Evolutionary conservation across 2,329 filamentous ascomycete genomes (phyloP).

Genomic region (Karstenula rhodostoma): DNA sequence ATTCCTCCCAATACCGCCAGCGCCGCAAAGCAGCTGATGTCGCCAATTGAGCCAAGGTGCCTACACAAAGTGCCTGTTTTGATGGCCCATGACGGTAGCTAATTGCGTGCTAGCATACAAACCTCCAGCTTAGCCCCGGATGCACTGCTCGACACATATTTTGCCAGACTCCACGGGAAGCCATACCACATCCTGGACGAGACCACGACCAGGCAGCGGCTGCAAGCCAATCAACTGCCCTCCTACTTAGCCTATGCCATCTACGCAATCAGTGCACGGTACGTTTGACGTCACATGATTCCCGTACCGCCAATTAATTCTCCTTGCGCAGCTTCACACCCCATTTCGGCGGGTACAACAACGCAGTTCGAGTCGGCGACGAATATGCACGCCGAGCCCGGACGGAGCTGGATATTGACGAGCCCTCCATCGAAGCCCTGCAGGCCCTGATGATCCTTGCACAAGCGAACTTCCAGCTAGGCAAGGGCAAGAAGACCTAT

Average conservation of each 20-base stretch:
- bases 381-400: slow-evolving; percentile 77
- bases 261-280: slow-evolving; percentile 57
- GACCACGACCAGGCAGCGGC: slow-evolving; percentile 72
- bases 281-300: slow-evolving; percentile 41
- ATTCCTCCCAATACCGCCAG: slow-evolving; percentile 33
- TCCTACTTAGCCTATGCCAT: slow-evolving; percentile 61
- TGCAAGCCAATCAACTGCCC: slow-evolving; percentile 72
- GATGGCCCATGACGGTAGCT: slow-evolving; percentile 26
- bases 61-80: slow-evolving; percentile 21
- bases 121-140: slow-evolving; percentile 64
- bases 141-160: slow-evolving; percentile 78
- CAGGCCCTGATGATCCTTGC: slow-evolving; percentile 79
- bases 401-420: slow-evolving; percentile 76
- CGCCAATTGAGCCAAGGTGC: slow-evolving; percentile 50
- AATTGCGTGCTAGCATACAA: slow-evolving; percentile 34
- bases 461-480: slow-evolving; percentile 77
- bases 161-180: slow-evolving; percentile 79
- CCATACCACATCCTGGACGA: slow-evolving; percentile 86
- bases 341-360: slow-evolving; percentile 71
- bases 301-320: slow-evolving; percentile 45
- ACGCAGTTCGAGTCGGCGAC: slow-evolving; percentile 72
- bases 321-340: slow-evolving; percentile 68
- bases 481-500: slow-evolving; percentile 83
- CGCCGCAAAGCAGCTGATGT: slow-evolving; percentile 44
- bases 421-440: slow-evolving; percentile 79